Evolutionary conservation across 2,329 filamentous ascomycete genomes (phyloP).

Genomic region (Aplosporella prunicola): DNA sequence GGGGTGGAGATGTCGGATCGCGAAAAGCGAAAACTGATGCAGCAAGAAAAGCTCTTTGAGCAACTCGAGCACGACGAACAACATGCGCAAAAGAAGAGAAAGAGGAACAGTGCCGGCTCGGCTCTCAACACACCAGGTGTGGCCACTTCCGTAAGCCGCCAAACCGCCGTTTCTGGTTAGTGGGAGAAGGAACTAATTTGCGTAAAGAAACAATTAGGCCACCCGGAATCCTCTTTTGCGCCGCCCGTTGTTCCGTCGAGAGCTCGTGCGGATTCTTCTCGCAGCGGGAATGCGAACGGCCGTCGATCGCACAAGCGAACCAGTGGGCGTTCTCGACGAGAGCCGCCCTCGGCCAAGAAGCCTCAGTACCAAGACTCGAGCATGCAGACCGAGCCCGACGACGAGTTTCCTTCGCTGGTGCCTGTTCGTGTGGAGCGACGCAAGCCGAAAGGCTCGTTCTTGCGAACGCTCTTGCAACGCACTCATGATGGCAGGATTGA

Average conservation of each 20-base stretch:
- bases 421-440: constrained; percentile 22
- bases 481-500: constrained; percentile 28
- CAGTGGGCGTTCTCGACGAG: constrained; percentile 24
- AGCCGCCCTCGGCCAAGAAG: constrained; percentile 27
- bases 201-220: constrained; percentile 28
- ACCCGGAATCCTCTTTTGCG: constrained; percentile 22
- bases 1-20: constrained; percentile 49
- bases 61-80: constrained; percentile 51
- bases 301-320: constrained; percentile 13
- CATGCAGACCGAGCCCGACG: constrained; percentile 37
- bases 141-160: constrained; percentile 35
- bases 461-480: constrained; percentile 28
- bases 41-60: constrained; percentile 53
- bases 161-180: constrained; percentile 9
- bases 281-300: constrained; percentile 7
- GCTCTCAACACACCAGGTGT: constrained; percentile 42
- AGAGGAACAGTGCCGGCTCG: constrained; percentile 47
- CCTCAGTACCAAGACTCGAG: constrained; percentile 15
- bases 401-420: constrained; percentile 22
- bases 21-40: constrained; percentile 53
- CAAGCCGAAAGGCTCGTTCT: constrained; percentile 23
- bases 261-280: constrained; percentile 10
- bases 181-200: constrained; percentile 12
- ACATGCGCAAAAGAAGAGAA: constrained; percentile 43
- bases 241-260: constrained; percentile 18